Conservation (phyloP, 805 yeast species). For the Tetrapisispora phaffii region DNA sequence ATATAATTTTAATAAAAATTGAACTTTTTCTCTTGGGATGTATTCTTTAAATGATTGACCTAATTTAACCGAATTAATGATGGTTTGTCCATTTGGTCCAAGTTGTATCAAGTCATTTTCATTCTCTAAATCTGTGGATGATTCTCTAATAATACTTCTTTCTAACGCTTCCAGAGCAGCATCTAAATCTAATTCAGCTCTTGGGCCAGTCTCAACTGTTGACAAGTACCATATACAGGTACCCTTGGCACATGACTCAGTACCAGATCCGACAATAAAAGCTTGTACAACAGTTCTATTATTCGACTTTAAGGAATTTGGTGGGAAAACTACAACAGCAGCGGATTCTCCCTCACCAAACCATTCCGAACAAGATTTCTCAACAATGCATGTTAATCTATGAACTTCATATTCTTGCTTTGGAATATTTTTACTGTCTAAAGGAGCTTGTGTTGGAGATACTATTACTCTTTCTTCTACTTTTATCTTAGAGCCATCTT, state of each 20-base stretch:
- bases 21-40: conserved; percentile 66
- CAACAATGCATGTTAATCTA: conserved; percentile 72
- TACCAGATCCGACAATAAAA: conserved; percentile 74
- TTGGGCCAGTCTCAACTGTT: conserved; percentile 58
- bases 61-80: conserved; percentile 69
- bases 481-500: conserved; percentile 64
- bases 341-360: conserved; percentile 75
- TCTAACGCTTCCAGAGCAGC: conserved; percentile 76
- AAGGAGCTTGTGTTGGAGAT: conserved; percentile 59
- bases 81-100: conserved; percentile 52
- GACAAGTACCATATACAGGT: conserved; percentile 87
- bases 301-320: conserved; percentile 55
- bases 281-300: conserved; percentile 77
- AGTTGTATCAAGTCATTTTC: conserved; percentile 48
- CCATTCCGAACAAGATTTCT: conserved; percentile 87
- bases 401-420: conserved; percentile 48
- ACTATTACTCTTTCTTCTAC: conserved; percentile 73
- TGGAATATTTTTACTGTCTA: conserved; percentile 34
- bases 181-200: conserved; percentile 70
- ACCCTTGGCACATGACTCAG: conserved; percentile 80
- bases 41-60: conserved; percentile 81
- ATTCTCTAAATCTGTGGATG: conserved; percentile 46
- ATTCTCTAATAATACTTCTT: conserved; percentile 68
- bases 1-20: conserved; percentile 49
- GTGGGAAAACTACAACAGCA: conserved; percentile 88